Conservation (phyloP, 257 asterid species). For the Oldenlandia corymbosa region DNA sequence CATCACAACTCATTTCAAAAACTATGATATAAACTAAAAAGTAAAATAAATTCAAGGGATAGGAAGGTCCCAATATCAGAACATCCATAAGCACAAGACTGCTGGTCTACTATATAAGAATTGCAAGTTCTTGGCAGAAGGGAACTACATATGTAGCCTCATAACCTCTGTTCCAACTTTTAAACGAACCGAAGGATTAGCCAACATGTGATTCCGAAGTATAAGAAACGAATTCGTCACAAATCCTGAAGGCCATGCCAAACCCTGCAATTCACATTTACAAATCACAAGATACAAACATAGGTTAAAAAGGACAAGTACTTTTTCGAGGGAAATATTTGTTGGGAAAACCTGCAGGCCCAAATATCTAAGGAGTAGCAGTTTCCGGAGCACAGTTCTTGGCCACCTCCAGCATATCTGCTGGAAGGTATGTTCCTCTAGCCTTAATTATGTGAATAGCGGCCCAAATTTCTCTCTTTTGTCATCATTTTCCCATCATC, state of each 20-base stretch:
- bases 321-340: neutral
- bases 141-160: too few species aligned
- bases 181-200: constrained; percentile 93
- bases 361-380: constrained; percentile 67
- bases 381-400: constrained; percentile 67
- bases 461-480: constrained; percentile 86
- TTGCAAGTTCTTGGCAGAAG: too few species aligned
- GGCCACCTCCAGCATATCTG: constrained; percentile 95
- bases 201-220: constrained; percentile 93
- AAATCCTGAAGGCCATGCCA: constrained; percentile 67
- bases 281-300: constrained; percentile 12
- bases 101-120: too few species aligned
- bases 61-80: too few species aligned
- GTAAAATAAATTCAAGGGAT: too few species aligned
- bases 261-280: constrained; percentile 47
- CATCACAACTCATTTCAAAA: too few species aligned
- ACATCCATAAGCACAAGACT: too few species aligned
- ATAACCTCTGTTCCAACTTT: constrained; percentile 98
- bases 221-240: constrained; percentile 66
- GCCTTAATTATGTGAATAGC: constrained; percentile 70
- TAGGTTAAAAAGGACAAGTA: too few species aligned
- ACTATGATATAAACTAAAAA: too few species aligned
- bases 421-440: constrained; percentile 74
- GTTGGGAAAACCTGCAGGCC: constrained; percentile 89
- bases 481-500: constrained; percentile 41